These are phyloP conservation scores for Fusarium sp. DNA, from an alignment of 2,329 filamentous ascomycete genomes.

Conservation along the genomic window DNA sequence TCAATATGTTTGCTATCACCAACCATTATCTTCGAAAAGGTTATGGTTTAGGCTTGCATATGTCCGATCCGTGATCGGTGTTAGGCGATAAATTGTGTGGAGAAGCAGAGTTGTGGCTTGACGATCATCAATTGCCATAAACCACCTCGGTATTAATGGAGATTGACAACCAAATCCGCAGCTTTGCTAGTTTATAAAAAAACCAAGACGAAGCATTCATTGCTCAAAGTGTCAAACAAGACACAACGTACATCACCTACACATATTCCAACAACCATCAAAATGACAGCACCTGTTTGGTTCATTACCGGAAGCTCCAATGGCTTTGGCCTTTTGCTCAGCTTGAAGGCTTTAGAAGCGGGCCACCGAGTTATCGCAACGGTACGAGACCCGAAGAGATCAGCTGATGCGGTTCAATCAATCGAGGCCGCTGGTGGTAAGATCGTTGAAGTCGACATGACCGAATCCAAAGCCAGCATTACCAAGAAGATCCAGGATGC, in stretches of 20 bases:
- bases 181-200: conserved; percentile 4
- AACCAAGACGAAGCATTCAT: not conserved
- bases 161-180: conserved; percentile 31
- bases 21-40: no score
- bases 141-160: conserved; percentile 9
- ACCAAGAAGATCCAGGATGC: conserved; percentile 43
- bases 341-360: conserved; percentile 34
- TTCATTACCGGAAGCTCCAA: conserved; percentile 47
- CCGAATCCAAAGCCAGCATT: conserved; percentile 46
- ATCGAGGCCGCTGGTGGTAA: conserved; percentile 46
- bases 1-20: no score
- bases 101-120: not conserved
- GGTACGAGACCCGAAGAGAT: conserved; percentile 33
- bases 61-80: conserved; percentile 26
- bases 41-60: not conserved
- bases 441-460: conserved; percentile 50
- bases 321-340: conserved; percentile 43
- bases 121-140: not conserved
- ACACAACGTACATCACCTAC: not conserved
- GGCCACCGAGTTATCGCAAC: conserved; percentile 41
- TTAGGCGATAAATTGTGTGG: conserved; percentile 1
- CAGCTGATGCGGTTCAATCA: conserved; percentile 32
- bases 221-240: no score
- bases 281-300: conserved; percentile 44
- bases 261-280: not conserved